Conservation (phyloP, 306 rosid species). For the Inga leiocalycina region DNA sequence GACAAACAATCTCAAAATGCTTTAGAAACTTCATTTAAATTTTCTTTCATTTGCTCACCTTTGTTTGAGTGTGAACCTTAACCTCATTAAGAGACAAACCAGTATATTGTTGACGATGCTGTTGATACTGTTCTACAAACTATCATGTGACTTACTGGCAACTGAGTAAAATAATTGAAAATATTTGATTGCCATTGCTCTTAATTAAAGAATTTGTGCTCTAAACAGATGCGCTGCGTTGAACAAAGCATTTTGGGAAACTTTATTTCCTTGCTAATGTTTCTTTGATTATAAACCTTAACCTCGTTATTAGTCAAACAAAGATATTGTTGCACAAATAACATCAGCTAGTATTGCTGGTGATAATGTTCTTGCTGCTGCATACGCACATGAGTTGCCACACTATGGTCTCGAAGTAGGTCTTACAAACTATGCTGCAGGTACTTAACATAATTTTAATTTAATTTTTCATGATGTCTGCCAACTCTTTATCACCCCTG, state of each 20-base stretch:
- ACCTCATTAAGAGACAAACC: background rate
- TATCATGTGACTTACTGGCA: background rate
- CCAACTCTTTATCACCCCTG: background rate
- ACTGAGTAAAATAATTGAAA: background rate
- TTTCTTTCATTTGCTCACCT: background rate
- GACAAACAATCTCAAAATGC: background rate
- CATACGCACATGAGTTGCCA: constrained; percentile 80
- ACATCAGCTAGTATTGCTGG: constrained; percentile 87
- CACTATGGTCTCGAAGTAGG: constrained; percentile 81
- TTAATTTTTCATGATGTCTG: background rate
- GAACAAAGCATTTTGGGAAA: background rate
- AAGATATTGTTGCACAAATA: constrained; percentile 71
- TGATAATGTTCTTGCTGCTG: constrained; percentile 79
- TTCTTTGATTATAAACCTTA: constrained; percentile 6
- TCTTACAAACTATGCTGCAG: constrained; percentile 92
- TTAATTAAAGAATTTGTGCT: background rate
- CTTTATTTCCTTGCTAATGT: background rate
- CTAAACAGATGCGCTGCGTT: background rate
- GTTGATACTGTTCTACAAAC: background rate
- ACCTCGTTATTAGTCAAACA: constrained; percentile 62
- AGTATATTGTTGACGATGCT: background rate
- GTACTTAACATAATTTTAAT: constrained; percentile 32
- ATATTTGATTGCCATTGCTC: background rate
- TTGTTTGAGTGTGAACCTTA: background rate
- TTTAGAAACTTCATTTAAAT: background rate